Base-by-base conservation (phyloP, 2,329 filamentous ascomycete species). In the Fusarium sambucinum region DNA sequence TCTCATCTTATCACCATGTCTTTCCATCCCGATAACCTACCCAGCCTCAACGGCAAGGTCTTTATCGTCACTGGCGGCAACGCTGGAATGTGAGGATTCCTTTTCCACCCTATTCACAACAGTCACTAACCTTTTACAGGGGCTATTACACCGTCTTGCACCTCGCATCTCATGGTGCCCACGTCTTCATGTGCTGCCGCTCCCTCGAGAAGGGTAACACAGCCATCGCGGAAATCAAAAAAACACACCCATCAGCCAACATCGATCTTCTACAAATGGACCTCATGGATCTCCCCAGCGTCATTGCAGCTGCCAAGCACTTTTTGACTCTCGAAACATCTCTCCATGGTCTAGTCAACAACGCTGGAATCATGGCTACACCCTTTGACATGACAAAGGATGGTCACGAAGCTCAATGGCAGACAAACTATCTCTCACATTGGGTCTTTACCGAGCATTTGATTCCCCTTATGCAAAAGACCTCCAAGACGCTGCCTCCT, bases 401-500 rank as follows among this genome's bases (percentile, higher is more conserved):
- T 3, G 54, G 47, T 0, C 56, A 70, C 3, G 69, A 71, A 19
- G 53, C 59, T 19, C 69, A 71, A 6, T 71, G 66, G 66, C 58
- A 70, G 7, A 71, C 69, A 0, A 71, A 71, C 9, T 69, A 71
- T 16, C 53, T 71, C 3, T 59, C 65, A 0, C 69, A 71, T 6
- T 71, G 67, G 67, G 54, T 70, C 1, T 42, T 69, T 11, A 68
- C 67, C 3, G 55, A 58, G 2, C 52, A 60, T 17, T 27, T 69
- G 1, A 17, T 72, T 2, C 66, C 69, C n/a, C 10, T 70, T 2
- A 63, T 72, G 69, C 38, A 59, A 1, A 19, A 41, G 3, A 72
- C 69, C 11, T 48, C 69, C 9, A 66, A 48, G 21, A 17, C 29
- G 0, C 13, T 48, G 6, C 59, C 66, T 2, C 16, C 56, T 1